phyloP scores from a whole-genome alignment of 495 filamentous ascomycete species.

The Xylaria cubensis region DNA sequence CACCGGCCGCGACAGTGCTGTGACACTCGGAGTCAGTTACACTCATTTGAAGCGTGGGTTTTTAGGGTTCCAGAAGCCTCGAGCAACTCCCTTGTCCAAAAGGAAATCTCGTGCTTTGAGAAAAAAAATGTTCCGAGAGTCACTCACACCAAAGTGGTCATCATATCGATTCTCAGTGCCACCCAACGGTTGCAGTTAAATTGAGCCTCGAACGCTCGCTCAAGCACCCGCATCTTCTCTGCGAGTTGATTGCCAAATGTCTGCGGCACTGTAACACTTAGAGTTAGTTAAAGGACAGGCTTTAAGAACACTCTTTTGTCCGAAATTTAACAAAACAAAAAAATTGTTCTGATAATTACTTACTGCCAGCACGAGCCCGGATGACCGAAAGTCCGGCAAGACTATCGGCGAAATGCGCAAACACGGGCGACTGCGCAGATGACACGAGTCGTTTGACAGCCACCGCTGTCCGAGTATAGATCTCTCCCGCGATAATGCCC shows the following conservation, averaged over 20 bases:
- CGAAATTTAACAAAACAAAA: no score
- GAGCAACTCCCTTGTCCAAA: no score
- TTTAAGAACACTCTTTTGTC: no score
- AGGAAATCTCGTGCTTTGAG: no score
- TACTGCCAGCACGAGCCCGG: constrained; percentile 49
- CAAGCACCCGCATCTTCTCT: constrained; percentile 47
- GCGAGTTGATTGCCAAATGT: constrained; percentile 52
- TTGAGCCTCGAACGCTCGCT: constrained; percentile 50
- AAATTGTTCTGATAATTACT: no score
- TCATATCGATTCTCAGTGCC: constrained; percentile 54
- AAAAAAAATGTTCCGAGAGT: no score
- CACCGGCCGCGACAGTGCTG: constrained; percentile 48
- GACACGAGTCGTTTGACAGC: constrained; percentile 52
- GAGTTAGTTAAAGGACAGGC: no score
- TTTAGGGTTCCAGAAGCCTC: no score
- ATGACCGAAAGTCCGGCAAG: constrained; percentile 56
- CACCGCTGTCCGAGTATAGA: constrained; percentile 57
- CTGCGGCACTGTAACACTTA: constrained; percentile 39
- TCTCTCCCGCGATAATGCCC: constrained; percentile 54
- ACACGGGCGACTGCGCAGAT: constrained; percentile 56
- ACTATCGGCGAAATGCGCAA: constrained; percentile 58
- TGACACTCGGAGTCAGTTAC: no score
- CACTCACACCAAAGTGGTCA: constrained; percentile 49
- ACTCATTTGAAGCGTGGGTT: no score
- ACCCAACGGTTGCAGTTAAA: constrained; percentile 61